Conservation (phyloP, 257 asterid genomes). For the Osmanthus fragrans region DNA sequence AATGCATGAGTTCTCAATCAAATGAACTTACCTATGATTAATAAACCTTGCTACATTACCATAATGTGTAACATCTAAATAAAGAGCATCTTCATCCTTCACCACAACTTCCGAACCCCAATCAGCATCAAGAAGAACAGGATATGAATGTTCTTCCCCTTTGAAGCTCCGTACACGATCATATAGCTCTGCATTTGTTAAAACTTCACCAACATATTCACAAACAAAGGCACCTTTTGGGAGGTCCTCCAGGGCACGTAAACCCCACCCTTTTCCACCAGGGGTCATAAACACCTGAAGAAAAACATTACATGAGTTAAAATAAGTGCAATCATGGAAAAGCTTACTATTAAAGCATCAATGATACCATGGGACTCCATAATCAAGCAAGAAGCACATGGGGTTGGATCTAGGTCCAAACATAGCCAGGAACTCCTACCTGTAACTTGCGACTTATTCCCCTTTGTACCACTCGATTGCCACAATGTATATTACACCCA, state of each 20-base stretch:
- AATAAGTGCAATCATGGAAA: slow-evolving; percentile 5
- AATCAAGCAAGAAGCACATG: background rate
- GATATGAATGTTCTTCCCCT: slow-evolving; percentile 72
- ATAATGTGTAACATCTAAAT: slow-evolving; percentile 84
- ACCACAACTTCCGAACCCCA: slow-evolving; percentile 82
- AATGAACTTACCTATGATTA: slow-evolving; percentile 71
- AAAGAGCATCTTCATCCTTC: slow-evolving; percentile 93
- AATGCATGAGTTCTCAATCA: background rate
- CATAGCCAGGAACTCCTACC: slow-evolving; percentile 43
- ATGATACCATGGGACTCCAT: background rate
- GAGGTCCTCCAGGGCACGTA: slow-evolving; percentile 86
- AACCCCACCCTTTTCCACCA: slow-evolving; percentile 92
- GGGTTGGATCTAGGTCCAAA: slow-evolving; percentile 1
- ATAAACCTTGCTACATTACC: slow-evolving; percentile 95
- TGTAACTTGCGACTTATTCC: slow-evolving; percentile 77
- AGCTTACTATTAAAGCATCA: background rate
- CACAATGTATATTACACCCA: slow-evolving; percentile 80
- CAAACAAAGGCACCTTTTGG: slow-evolving; percentile 52
- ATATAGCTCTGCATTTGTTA: slow-evolving; percentile 77
- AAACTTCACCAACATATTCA: slow-evolving; percentile 81
- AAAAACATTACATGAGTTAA: slow-evolving; percentile 13
- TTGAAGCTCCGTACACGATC: slow-evolving; percentile 64
- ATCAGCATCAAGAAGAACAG: slow-evolving; percentile 96
- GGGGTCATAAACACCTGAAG: slow-evolving; percentile 82
- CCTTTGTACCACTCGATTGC: slow-evolving; percentile 94